Evolutionary conservation across 345 rosid genomes (phyloP).

Genomic region (Lenwebbia sp.): DNA sequence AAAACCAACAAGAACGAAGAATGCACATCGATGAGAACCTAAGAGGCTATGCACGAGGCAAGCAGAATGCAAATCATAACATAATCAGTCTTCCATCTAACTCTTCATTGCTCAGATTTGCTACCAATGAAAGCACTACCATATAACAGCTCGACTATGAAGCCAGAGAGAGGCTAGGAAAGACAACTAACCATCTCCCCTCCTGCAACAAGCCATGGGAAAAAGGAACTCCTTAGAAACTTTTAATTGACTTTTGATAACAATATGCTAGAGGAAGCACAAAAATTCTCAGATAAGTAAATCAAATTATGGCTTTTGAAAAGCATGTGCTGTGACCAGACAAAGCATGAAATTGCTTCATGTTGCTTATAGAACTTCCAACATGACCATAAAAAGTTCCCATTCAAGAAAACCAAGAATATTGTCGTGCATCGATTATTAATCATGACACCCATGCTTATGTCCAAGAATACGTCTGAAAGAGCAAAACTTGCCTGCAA

Average conservation of each 20-base stretch:
- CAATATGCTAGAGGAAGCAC: not conserved
- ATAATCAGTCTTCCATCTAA: not conserved
- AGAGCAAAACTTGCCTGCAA: constrained; percentile 34
- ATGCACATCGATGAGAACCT: not conserved
- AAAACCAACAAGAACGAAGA: not conserved
- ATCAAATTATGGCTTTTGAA: not conserved
- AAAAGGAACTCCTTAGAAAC: not conserved
- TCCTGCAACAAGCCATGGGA: not conserved
- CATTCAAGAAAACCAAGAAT: not conserved
- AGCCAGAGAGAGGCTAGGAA: not conserved
- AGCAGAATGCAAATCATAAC: not conserved
- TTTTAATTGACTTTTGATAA: not conserved
- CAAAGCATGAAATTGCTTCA: not conserved
- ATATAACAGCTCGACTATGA: not conserved
- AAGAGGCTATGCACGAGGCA: not conserved
- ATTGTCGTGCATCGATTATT: not conserved
- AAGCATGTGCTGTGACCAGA: not conserved
- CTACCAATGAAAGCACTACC: not conserved
- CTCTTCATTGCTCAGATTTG: not conserved
- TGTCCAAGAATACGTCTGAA: not conserved
- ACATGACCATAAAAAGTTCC: not conserved
- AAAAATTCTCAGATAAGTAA: not conserved
- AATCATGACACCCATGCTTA: not conserved
- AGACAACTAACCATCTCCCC: not conserved
- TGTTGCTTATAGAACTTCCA: not conserved